Conservation (phyloP, 805 yeast genomes). For the Candida golubevii region DNA sequence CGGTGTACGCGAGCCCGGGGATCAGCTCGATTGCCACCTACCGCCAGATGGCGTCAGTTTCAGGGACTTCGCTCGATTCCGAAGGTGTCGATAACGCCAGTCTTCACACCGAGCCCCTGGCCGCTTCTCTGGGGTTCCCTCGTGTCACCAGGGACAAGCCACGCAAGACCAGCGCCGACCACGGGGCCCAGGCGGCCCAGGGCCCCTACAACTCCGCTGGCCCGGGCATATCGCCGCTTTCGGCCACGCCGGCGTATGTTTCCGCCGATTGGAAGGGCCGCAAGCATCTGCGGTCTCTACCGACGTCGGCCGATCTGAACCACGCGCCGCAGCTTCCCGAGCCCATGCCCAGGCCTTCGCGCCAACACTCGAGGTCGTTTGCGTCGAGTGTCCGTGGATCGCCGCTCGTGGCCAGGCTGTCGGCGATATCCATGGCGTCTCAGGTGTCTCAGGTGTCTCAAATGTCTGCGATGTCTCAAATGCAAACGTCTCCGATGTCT, state of each 20-base stretch:
- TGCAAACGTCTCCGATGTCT: too few species aligned
- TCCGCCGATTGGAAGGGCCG: conserved; percentile 5
- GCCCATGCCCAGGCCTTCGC: conserved; percentile 1
- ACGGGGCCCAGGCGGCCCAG: too few species aligned
- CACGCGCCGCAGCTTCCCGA: background rate
- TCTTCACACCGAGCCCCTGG: background rate
- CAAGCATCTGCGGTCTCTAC: conserved; percentile 15
- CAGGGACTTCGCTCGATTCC: conserved; percentile 5
- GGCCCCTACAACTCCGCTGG: too few species aligned
- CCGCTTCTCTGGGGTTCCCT: too few species aligned
- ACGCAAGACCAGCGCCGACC: too few species aligned
- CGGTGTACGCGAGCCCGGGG: conserved; percentile 1
- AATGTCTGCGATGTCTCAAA: too few species aligned
- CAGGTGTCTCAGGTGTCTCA: too few species aligned
- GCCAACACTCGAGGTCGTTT: conserved; percentile 11
- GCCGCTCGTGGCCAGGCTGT: conserved; percentile 7
- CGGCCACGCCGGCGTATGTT: background rate
- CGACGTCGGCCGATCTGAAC: conserved; percentile 4
- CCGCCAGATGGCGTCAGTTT: conserved; percentile 1
- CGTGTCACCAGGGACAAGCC: too few species aligned
- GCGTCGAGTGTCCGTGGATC: conserved; percentile 10
- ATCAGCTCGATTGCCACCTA: conserved; percentile 1
- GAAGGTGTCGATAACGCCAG: conserved; percentile 1
- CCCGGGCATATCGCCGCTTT: too few species aligned
- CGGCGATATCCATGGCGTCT: background rate